Evolutionary conservation across 768 basidiomycete species (phyloP), one percentile per base, ranked within the genome.

Genomic region (Pleurotus tuber-regium): DNA sequence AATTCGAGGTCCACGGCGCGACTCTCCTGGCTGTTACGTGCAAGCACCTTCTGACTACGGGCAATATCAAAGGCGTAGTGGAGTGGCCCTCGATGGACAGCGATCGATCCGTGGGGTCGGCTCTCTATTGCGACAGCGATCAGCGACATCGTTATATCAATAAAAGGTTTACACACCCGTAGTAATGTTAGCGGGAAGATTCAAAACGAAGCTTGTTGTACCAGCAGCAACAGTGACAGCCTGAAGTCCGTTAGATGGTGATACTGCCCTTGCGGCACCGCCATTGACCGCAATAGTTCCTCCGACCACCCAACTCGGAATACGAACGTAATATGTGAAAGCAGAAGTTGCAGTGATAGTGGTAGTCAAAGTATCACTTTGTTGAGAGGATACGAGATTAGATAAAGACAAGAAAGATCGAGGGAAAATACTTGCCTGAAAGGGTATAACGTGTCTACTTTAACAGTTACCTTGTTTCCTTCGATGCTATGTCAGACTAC

Each of bases 21-120:
- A 7, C 71, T 69, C 57, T 78, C 67, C 49, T 73, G 64, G 4
- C 72, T 61, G 57, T 79, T 77, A 42, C 60, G 65, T 1, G 66
- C 57, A 19, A 81, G 67, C 30, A 77, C 71, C 28, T 59, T 70
- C 53, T 70, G 65, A 42, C 44, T 70, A 21, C 66, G 64, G 10
- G 70, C 57, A 48, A 70, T 81, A 61, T 81, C 79, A 54, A 75
- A 76, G 4, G 80, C 79, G 58, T 80, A 82, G 61, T 81, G 70
- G 36, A 82, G 59, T 8, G 79, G 76, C 12, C 79, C 80, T 6
- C 79, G 75, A 40, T 82, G 78, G 12, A 82, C 68, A 7, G 79
- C 79, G 43, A 80, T 67, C 6, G 77, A 78, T 6, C 73, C 72
- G 55, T 80, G 73, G 14, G 78, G 77, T 16, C 80, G 70, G 24